Percentiles rank a stretch among this genome's conserved stretches.
phyloP scores from a whole-genome alignment of 2,329 filamentous ascomycete species.

The Scedosporium boydii region DNA sequence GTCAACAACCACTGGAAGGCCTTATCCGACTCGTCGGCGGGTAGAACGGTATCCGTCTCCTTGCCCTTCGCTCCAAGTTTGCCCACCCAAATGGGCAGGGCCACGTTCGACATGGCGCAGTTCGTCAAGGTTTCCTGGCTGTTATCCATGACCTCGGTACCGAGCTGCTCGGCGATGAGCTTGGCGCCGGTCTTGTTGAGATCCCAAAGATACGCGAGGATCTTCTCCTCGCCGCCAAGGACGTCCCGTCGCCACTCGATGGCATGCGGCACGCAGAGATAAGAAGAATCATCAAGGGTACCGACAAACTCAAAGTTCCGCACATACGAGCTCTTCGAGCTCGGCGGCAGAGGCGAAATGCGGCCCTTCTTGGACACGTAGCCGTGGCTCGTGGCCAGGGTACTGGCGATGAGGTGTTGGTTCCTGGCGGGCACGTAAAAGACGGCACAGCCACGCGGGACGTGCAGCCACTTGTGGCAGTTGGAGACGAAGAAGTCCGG shows the following conservation, averaged over 20 bases:
- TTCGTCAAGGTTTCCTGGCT: constrained; percentile 47
- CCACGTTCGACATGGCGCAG: constrained; percentile 65
- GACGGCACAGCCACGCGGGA: constrained; percentile 70
- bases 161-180: constrained; percentile 50
- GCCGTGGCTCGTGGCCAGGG: constrained; percentile 72
- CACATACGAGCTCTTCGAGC: constrained; percentile 50
- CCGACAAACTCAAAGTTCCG: constrained; percentile 67
- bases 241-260: constrained; percentile 59
- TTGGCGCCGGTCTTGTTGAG: constrained; percentile 57
- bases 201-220: constrained; percentile 51
- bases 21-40: constrained; percentile 19
- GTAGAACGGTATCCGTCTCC: constrained; percentile 19
- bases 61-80: constrained; percentile 15
- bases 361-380: constrained; percentile 43
- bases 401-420: constrained; percentile 63
- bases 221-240: constrained; percentile 64
- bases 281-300: constrained; percentile 64
- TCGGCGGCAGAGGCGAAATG: constrained; percentile 31
- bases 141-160: constrained; percentile 66
- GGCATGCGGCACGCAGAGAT: constrained; percentile 61
- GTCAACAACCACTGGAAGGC: constrained; percentile 49
- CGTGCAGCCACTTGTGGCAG: constrained; percentile 83
- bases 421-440: constrained; percentile 71
- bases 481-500: constrained; percentile 85
- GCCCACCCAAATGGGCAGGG: constrained; percentile 50